Conservation (phyloP, 2,329 filamentous ascomycete species). For the Mycogone perniciosa region DNA sequence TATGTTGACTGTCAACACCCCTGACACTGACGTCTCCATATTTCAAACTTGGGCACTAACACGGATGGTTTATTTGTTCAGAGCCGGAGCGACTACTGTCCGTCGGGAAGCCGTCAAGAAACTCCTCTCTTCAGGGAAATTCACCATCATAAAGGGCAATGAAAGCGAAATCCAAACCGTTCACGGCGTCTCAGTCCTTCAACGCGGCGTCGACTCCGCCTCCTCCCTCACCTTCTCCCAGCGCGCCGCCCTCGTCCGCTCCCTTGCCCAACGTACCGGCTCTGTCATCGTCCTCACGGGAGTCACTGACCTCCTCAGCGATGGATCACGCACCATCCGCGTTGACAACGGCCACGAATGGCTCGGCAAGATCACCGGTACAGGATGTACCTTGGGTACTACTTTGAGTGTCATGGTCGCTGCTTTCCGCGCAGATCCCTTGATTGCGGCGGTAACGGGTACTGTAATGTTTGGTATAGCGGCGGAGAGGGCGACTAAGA, state of each 20-base stretch:
- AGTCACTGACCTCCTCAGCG: constrained; percentile 66
- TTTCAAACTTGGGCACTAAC: background rate
- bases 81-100: constrained; percentile 71
- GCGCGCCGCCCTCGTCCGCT: constrained; percentile 56
- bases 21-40: background rate
- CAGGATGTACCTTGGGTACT: constrained; percentile 81
- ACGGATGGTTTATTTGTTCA: constrained; percentile 18
- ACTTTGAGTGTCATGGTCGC: constrained; percentile 71
- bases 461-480: constrained; percentile 70
- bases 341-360: constrained; percentile 71
- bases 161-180: constrained; percentile 79
- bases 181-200: constrained; percentile 47
- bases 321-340: constrained; percentile 61
- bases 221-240: constrained; percentile 45
- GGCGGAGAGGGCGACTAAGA: constrained; percentile 62
- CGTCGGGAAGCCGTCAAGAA: constrained; percentile 64
- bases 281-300: constrained; percentile 81
- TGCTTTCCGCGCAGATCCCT: constrained; percentile 52
- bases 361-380: constrained; percentile 67
- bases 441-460: constrained; percentile 67
- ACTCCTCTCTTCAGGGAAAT: constrained; percentile 67
- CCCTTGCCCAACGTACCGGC: constrained; percentile 62
- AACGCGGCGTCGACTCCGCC: constrained; percentile 79
- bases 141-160: constrained; percentile 90
- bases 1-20: constrained; percentile 28